A percentile compares a stretch with the other conserved stretches of the same genome.
phyloP scores from a whole-genome alignment of 1,284 basidiomycete genomes.

The Trichosporon sp. region DNA sequence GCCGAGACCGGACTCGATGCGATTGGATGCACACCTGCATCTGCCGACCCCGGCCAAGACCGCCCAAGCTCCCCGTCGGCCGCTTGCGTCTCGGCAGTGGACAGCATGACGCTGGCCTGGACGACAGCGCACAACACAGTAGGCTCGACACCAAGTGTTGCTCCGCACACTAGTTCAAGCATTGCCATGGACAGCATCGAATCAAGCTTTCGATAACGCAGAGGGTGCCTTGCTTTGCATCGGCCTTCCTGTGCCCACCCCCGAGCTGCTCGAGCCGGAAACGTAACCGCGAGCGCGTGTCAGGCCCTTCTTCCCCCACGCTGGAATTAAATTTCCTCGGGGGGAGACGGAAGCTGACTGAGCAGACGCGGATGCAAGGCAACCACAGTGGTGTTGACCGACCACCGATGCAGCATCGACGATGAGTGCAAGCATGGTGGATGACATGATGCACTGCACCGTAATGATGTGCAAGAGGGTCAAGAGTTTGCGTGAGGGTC shows the following conservation, averaged over 20 bases:
- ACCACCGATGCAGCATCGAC: constrained; percentile 14
- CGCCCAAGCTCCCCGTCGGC: constrained; percentile 2
- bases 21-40: constrained; percentile 6
- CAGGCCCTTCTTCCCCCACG: constrained; percentile 1
- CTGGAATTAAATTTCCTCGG: neutral
- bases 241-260: neutral
- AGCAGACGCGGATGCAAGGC: neutral
- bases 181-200: neutral
- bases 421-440: constrained; percentile 13
- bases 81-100: neutral
- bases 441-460: constrained; percentile 19
- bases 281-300: constrained; percentile 16
- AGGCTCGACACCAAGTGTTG: neutral
- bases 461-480: neutral
- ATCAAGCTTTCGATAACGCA: constrained; percentile 1
- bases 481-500: constrained; percentile 22
- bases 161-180: neutral
- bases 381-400: neutral
- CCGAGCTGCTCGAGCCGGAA: constrained; percentile 1
- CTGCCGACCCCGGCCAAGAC: neutral
- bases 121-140: neutral
- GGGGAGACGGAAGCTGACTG: constrained; percentile 8
- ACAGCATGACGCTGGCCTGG: neutral
- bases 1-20: neutral
- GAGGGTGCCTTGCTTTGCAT: constrained; percentile 14